Conservation (phyloP, 2,329 filamentous ascomycete species). For the Calonectria henricotiae region DNA sequence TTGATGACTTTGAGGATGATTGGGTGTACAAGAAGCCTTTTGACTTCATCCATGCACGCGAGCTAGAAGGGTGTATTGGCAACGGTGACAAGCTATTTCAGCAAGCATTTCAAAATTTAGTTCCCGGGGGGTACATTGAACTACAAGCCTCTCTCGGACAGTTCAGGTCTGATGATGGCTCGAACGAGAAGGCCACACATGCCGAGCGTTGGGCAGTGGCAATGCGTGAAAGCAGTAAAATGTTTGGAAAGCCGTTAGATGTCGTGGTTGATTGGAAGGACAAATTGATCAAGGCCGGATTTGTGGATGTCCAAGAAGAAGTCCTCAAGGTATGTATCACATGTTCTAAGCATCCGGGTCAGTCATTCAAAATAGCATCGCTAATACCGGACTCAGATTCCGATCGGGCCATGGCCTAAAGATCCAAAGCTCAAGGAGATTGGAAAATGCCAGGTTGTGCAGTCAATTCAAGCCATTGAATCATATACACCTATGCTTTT, state of each 20-base stretch:
- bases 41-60: slow-evolving; percentile 5
- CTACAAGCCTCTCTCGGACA: slow-evolving; percentile 1
- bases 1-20: slow-evolving; percentile 15
- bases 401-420: slow-evolving; percentile 16
- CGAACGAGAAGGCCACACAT: slow-evolving; percentile 10
- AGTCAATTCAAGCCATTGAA: slow-evolving; percentile 10
- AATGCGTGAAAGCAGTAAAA: slow-evolving; percentile 8
- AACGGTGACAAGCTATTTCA: slow-evolving; percentile 3
- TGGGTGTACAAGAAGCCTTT: slow-evolving; percentile 20
- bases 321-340: neutral
- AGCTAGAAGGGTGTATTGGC: slow-evolving; percentile 2
- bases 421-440: slow-evolving; percentile 23
- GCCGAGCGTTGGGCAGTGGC: slow-evolving; percentile 19
- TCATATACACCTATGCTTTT: slow-evolving; percentile 15
- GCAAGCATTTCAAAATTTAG: slow-evolving; percentile 2
- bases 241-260: slow-evolving; percentile 13
- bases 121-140: slow-evolving; percentile 7
- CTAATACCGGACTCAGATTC: neutral
- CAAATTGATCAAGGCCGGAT: neutral
- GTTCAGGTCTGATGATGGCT: slow-evolving; percentile 5
- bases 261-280: neutral
- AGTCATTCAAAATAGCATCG: neutral
- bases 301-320: slow-evolving; percentile 19
- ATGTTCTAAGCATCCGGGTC: neutral
- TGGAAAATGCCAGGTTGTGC: slow-evolving; percentile 18